These are phyloP conservation scores for Nitzschia sp. DNA, from an alignment of 108 stramenopile species.

Conservation along the genomic window DNA sequence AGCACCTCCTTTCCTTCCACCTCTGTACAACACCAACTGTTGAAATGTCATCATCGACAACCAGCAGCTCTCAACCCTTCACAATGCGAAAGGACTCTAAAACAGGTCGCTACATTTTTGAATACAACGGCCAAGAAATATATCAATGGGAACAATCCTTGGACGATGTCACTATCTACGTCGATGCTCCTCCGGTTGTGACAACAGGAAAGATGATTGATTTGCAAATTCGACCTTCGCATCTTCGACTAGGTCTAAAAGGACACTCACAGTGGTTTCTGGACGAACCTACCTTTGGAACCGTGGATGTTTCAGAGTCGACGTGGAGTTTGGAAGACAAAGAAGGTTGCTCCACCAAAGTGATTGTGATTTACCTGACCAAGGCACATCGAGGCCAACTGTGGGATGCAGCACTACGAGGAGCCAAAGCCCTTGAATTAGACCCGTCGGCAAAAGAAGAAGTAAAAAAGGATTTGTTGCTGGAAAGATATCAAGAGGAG, in stretches of 20 bases:
- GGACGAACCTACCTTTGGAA: constrained; percentile 79
- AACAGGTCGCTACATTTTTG: constrained; percentile 64
- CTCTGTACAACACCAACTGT: not conserved
- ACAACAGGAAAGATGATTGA: constrained; percentile 31
- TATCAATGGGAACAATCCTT: constrained; percentile 97
- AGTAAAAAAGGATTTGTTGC: constrained; percentile 85
- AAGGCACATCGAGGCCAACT: constrained; percentile 44
- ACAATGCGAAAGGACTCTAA: constrained; percentile 44
- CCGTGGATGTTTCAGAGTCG: constrained; percentile 81
- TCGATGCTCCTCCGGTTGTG: constrained; percentile 36
- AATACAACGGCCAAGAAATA: constrained; percentile 63
- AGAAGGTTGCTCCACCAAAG: constrained; percentile 51
- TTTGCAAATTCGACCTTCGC: constrained; percentile 47
- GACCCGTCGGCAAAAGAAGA: constrained; percentile 60
- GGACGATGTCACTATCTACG: constrained; percentile 83
- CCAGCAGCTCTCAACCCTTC: not conserved
- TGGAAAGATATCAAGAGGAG: constrained; percentile 94
- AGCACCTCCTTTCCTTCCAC: no score
- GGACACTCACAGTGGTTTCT: constrained; percentile 73
- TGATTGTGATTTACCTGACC: constrained; percentile 59
- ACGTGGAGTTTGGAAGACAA: constrained; percentile 79
- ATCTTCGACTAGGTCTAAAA: constrained; percentile 54
- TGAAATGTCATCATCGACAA: not conserved
- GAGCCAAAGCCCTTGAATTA: constrained; percentile 4
- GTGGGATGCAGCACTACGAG: constrained; percentile 43